These are phyloP conservation scores for Quercus tomentella DNA, from an alignment of 331 rosid genomes.

Conservation along the genomic window DNA sequence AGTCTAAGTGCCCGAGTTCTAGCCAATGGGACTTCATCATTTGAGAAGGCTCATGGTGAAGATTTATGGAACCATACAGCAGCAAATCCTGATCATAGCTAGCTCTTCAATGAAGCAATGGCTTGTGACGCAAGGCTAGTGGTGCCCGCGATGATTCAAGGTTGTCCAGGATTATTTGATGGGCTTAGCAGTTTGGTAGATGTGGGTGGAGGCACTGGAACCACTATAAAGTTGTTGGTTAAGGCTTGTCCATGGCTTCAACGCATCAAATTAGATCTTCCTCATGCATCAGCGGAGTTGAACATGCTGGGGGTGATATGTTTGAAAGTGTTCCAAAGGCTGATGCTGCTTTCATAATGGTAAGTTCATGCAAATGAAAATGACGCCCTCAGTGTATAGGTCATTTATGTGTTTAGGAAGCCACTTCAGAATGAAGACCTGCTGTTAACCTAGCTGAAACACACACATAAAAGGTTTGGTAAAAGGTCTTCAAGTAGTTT, in stretches of 20 bases:
- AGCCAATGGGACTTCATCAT: constrained; percentile 12
- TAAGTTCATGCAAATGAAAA: background rate
- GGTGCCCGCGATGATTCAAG: constrained; percentile 27
- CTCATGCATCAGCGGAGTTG: constrained; percentile 42
- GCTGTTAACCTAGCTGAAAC: no score
- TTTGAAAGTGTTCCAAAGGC: constrained; percentile 58
- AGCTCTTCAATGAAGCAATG: constrained; percentile 60
- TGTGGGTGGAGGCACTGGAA: constrained; percentile 83
- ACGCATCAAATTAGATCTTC: constrained; percentile 66
- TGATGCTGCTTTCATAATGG: constrained; percentile 61
- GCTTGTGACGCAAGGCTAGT: constrained; percentile 44
- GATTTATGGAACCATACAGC: constrained; percentile 50
- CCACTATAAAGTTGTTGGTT: constrained; percentile 22
- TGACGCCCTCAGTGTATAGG: no score
- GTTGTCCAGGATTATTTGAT: constrained; percentile 38
- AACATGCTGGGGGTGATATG: constrained; percentile 59
- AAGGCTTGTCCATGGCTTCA: constrained; percentile 36
- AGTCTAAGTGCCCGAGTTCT: constrained; percentile 24
- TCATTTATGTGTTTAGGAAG: background rate
- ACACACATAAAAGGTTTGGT: no score
- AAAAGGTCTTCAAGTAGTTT: no score
- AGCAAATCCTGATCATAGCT: constrained; percentile 25
- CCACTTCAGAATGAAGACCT: no score
- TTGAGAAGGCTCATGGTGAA: constrained; percentile 48
- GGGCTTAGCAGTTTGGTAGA: constrained; percentile 51